Evolutionary conservation across 1,139 yeast species (phyloP), one percentile per base, ranked within the genome.

Genomic region (Taphrina communis): DNA sequence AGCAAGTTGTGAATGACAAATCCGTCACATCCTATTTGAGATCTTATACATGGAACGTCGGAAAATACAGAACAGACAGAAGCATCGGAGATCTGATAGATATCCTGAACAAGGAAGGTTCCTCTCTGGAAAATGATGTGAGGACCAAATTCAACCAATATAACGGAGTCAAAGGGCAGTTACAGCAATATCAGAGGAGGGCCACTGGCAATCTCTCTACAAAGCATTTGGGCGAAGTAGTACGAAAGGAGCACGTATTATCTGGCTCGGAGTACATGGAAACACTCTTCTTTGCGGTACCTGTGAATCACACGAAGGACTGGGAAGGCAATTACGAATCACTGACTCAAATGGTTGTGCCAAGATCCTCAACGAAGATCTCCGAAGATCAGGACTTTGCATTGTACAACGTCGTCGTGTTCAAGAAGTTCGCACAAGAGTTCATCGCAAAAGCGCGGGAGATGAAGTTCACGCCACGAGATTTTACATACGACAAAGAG

Each of bases 161-260:
- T 79, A 89, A 86, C 75, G 83, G 86, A 60, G 97, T 98, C 63
- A 90, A 88, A 79, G 85, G 96, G 57, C 90, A 88, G 76, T 83
- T 92, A 73, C 84, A 87, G 63, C 92, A 97, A 12, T 95, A 96
- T 42, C 97, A 94, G 78, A 85, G 97, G 75, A 92, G 92, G 79
- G 90, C 89, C 77, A 89, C 89, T 63, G 99, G 99, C 70, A 97
- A 95, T 78, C 83, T 94, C 73, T 88, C 97, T 9, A 94, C 93
- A 71, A 88, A 90, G 77, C 89, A 97, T 3, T 82, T 94, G 72
- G 97, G 93, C 77, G 96, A 91, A 75, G 85, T 94, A 70, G 97
- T 95, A 57, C 86, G 85, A 70, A 89, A 93, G 5, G 88, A 88
- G 71, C 91, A 95, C 75, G 90, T 94, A 78, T 93, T 95, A 12